Evolutionary conservation across 345 rosid species (phyloP).

Genomic region (Clausena lansium): DNA sequence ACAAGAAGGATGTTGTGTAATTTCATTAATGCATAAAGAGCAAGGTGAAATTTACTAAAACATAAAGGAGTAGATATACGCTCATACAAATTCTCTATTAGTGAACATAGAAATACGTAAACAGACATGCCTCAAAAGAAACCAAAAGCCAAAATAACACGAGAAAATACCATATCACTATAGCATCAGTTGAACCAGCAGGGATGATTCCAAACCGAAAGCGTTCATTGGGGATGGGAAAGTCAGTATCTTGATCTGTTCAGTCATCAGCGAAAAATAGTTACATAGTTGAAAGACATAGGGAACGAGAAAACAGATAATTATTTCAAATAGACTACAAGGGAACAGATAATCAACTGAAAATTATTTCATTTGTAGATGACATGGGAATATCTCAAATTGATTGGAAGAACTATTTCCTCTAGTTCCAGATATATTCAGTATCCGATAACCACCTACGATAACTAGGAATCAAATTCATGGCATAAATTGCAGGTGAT

Average conservation of each 20-base stretch:
- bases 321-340: background rate
- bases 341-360: background rate
- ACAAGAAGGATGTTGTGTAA: background rate
- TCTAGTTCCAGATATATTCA: conserved; percentile 26
- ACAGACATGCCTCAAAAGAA: conserved; percentile 2
- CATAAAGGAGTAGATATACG: background rate
- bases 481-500: conserved; percentile 13
- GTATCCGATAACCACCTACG: conserved; percentile 8
- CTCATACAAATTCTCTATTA: background rate
- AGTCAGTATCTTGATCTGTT: conserved; percentile 44
- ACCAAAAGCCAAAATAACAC: conserved; percentile 2
- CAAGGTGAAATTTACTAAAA: background rate
- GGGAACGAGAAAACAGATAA: background rate
- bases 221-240: conserved; percentile 39
- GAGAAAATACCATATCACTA: conserved; percentile 69
- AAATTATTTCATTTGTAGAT: background rate
- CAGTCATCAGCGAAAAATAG: conserved; percentile 21
- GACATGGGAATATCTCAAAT: conserved; percentile 41
- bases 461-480: conserved; percentile 22
- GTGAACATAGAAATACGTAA: background rate
- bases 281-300: conserved; percentile 8
- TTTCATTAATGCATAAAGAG: background rate
- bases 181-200: conserved; percentile 93
- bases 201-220: conserved; percentile 87
- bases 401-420: conserved; percentile 36